Conservation (phyloP, 1,284 basidiomycete genomes). For the Ganoderma multipileum region DNA sequence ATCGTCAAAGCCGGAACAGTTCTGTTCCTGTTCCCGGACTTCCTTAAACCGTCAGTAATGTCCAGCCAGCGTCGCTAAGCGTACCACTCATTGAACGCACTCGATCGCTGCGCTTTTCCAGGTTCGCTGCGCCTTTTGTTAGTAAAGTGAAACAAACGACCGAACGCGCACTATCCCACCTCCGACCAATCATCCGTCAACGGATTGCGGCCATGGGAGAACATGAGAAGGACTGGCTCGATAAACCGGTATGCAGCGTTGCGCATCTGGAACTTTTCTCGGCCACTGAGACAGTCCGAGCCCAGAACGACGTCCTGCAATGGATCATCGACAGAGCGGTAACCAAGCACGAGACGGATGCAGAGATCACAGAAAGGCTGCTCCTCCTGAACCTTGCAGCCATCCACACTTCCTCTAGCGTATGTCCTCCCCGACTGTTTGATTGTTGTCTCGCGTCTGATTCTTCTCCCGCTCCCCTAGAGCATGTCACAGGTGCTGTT, state of each 20-base stretch:
- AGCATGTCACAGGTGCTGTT: conserved; percentile 19
- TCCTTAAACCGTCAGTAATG: conserved; percentile 47
- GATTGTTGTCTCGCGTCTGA: background rate
- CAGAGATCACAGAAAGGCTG: conserved; percentile 42
- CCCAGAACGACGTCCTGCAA: conserved; percentile 48
- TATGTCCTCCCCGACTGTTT: conserved; percentile 12
- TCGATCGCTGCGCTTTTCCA: conserved; percentile 11
- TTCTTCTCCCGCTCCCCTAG: conserved; percentile 11
- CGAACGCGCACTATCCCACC: conserved; percentile 35
- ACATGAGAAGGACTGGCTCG: conserved; percentile 45
- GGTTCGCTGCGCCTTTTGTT: conserved; percentile 28
- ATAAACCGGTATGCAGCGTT: conserved; percentile 43
- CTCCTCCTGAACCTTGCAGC: conserved; percentile 47
- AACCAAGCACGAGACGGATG: conserved; percentile 39
- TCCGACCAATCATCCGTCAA: conserved; percentile 47
- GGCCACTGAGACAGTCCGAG: background rate
- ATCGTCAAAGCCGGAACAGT: conserved; percentile 41
- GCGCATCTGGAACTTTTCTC: no score
- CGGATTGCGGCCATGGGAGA: conserved; percentile 42
- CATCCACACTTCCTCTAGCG: conserved; percentile 48
- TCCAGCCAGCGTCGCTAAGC: background rate
- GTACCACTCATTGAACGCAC: background rate
- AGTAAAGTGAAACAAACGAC: conserved; percentile 23
- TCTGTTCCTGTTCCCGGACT: conserved; percentile 45
- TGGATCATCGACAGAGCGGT: conserved; percentile 51